A percentile compares a stretch with the other conserved stretches of the same genome.
Conservation (phyloP, 371 early-diverging fungal species). For the Mortierella sp. region DNA sequence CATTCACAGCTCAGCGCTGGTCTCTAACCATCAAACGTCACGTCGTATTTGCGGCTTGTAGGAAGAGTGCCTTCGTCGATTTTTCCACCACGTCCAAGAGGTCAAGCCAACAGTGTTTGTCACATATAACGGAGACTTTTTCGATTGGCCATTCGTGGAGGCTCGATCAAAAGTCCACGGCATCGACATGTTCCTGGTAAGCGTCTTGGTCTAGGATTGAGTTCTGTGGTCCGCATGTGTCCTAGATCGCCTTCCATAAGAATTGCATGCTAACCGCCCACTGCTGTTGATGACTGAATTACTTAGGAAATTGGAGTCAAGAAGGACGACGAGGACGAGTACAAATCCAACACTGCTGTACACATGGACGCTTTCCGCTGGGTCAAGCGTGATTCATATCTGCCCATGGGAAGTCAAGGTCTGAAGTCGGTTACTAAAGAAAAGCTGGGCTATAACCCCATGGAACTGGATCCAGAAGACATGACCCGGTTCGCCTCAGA, state of each 20-base stretch:
- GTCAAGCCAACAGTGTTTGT: conserved; percentile 95
- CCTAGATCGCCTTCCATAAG: too few relatives aligned
- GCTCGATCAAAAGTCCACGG: conserved; percentile 86
- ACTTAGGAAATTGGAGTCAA: conserved; percentile 87
- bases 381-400: conserved; percentile 99
- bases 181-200: conserved; percentile 83
- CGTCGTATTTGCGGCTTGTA: conserved; percentile 19
- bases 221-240: conserved; percentile 1
- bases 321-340: conserved; percentile 88
- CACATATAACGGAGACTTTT: conserved; percentile 99
- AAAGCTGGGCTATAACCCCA: conserved; percentile 99
- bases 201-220: neutral
- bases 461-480: conserved; percentile 99
- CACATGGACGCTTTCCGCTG: conserved; percentile 99
- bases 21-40: neutral
- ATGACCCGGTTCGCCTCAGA: conserved; percentile 98
- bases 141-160: conserved; percentile 99
- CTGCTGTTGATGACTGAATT: neutral
- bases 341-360: conserved; percentile 89
- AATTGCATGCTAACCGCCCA: neutral
- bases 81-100: conserved; percentile 94
- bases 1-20: neutral
- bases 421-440: conserved; percentile 97
- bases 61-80: conserved; percentile 83
- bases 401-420: conserved; percentile 99